Base-by-base conservation (phyloP, 2,329 filamentous ascomycete species). In the Colletotrichum somersetense region DNA sequence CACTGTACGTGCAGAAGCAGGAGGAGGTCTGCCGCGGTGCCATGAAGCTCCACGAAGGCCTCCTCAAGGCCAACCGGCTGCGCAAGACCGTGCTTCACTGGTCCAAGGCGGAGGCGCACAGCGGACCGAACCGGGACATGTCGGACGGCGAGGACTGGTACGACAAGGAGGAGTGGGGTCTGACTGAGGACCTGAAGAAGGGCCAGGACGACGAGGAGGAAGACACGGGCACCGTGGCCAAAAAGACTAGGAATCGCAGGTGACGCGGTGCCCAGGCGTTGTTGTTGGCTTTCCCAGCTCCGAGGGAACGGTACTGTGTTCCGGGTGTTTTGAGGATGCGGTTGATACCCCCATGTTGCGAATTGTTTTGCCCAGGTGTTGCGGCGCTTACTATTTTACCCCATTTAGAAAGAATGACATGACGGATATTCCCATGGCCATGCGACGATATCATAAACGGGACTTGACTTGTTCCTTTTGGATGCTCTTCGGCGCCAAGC, bases 61-160 rank as follows among this genome's bases (percentile, higher is more conserved):
- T 97, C 64, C 85, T 95, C 73, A 89, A 89, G 76, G 93, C 93
- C 1, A 91, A 96, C 75, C 88, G 92, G 56, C 87, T 93, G 80
- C 88, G 93, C 38, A 90, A 89, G 76, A 88, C 90, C 26, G 92
- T 96, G 3, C 87, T 92, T 78, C 88, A 89, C 75, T 95, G 92
- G 91, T 88, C 91, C 75, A 94, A 94, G 79, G 91, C 93, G 1
- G 93, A 96, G 82, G 93, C 88, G 30, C 93, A 96, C 77, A 86
- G 85, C 64, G 89, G 90, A 1, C 79, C 84, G 23, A 89, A 91
- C 78, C 81, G 91, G 62, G 93, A 95, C 80, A 91, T 96, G 91
- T 95, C 92, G 62, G 94, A 97, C 79, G 93, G 93, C 14, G 94
- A 97, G 83, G 94, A 97, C 79, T 97, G 93, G 92, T 95, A 95